Conservation (phyloP, 345 rosid species). For the Durio zibethinus region DNA sequence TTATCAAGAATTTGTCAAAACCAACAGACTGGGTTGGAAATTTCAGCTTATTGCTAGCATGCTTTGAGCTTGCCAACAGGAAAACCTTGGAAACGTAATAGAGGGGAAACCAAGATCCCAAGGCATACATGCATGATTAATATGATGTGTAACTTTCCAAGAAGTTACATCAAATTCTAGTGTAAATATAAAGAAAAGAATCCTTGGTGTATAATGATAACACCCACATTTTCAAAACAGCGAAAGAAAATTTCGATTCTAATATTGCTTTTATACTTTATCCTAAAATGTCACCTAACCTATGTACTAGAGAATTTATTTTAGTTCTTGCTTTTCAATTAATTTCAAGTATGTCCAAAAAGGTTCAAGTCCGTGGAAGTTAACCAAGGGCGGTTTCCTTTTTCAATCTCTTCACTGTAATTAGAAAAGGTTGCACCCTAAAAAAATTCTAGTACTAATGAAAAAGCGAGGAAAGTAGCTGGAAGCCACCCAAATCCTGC, state of each 20-base stretch:
- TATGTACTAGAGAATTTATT: not conserved
- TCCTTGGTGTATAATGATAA: not conserved
- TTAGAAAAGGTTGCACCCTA: not conserved
- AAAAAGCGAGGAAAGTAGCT: constrained; percentile 13
- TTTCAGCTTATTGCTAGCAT: not conserved
- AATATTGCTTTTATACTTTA: not conserved
- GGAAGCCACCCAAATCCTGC: constrained; percentile 22
- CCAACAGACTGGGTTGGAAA: not conserved
- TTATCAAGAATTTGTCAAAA: not conserved
- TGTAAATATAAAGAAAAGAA: constrained; percentile 15
- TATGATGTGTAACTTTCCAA: not conserved
- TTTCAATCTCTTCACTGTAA: no score
- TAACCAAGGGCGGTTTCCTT: no score
- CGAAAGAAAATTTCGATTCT: not conserved
- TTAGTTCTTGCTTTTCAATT: not conserved
- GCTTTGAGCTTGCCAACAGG: not conserved
- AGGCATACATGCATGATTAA: constrained; percentile 3
- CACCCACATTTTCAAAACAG: not conserved
- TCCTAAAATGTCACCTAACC: not conserved
- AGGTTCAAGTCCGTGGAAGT: no score
- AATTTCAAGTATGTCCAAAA: no score
- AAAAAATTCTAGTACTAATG: not conserved
- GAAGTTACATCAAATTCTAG: constrained; percentile 3
- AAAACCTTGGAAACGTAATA: constrained; percentile 16
- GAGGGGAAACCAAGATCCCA: constrained; percentile 21